Percentiles rank a stretch among this genome's conserved stretches.
phyloP scores from a whole-genome alignment of 1,139 yeast species.

The Suhomyces bolitotheri region DNA sequence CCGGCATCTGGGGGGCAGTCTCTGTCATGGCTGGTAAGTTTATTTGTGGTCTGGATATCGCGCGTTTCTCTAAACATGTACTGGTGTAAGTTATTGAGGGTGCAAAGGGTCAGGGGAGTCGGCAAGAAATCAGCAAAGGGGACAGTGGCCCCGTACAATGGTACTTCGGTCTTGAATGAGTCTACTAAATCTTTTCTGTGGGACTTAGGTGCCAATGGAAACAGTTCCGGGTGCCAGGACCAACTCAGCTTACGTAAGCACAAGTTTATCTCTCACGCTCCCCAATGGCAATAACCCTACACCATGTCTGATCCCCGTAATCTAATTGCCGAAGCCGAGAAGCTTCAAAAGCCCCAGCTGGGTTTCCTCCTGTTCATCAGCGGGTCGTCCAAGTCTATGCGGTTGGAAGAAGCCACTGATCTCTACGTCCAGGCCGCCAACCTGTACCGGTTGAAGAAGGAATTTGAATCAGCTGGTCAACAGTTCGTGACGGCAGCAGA shows the following conservation, averaged over 20 bases:
- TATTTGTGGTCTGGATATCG: neutral
- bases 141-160: too few species aligned
- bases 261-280: neutral
- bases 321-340: conserved; percentile 47
- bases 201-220: too few species aligned
- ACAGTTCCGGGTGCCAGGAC: too few species aligned
- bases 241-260: conserved; percentile 1
- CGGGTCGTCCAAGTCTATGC: conserved; percentile 64
- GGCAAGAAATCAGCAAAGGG: too few species aligned
- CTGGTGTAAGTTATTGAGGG: neutral
- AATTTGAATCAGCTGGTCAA: conserved; percentile 71
- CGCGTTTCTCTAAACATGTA: too few species aligned
- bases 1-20: neutral
- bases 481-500: conserved; percentile 86
- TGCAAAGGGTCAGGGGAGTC: too few species aligned
- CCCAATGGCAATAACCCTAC: neutral
- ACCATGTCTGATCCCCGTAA: conserved; percentile 42
- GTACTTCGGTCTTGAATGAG: too few species aligned
- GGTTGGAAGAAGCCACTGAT: conserved; percentile 91
- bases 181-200: too few species aligned
- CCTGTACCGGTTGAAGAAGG: conserved; percentile 73
- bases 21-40: conserved; percentile 3
- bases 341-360: conserved; percentile 57
- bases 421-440: conserved; percentile 90
- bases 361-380: conserved; percentile 74